Base-by-base conservation (phyloP, 2,329 filamentous ascomycete genomes). In the Aspergillus fischeri region DNA sequence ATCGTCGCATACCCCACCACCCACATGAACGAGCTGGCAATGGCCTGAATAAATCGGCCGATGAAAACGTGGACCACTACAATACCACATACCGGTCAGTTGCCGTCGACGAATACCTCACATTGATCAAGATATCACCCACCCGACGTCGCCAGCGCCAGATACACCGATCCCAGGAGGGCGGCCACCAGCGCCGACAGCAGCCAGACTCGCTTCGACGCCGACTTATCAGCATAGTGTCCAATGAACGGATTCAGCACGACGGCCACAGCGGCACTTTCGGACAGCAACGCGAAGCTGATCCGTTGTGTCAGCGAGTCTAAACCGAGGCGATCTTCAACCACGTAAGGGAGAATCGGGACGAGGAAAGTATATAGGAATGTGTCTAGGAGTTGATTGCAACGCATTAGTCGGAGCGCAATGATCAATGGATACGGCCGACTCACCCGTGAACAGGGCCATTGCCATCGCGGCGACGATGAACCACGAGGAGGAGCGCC, bases 341-440 rank as follows among this genome's bases (percentile, higher is more conserved):
- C 52, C 8, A 71, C 60, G 20, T 65, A 67, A 3, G 66, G 66
- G 4, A 73, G 63, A 42, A 72, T 67, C 2, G 70, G 69, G 1
- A 72, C 65, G n/a, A 72, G 54, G 32, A 71, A 71, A 10, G 61
- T 61, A 51, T 67, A 70, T 1, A 71, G 62, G 21, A 70, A 70
- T 11, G 61, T 62, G 47, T 71, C 69, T 71, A 53, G 21, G 32
- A 11, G 47, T 24, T 47, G 44, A 3, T 21, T 21, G 27, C 3
- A 6, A 17, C 17, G 32, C 25, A 29, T 38, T 21, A 35, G 9
- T 5, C 8, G 17, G 25, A n/a, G 7, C 47, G 47, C 32, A 35
- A 35, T 17, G 32, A 27, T 35, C 17, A 10, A 28, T 29, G 25
- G 35, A 45, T n/a, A 41, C 20, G 14, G 38, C 24, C 14, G 29